Base-by-base conservation (phyloP, 805 yeast species). In the Wickerhamiella qilinensis region DNA sequence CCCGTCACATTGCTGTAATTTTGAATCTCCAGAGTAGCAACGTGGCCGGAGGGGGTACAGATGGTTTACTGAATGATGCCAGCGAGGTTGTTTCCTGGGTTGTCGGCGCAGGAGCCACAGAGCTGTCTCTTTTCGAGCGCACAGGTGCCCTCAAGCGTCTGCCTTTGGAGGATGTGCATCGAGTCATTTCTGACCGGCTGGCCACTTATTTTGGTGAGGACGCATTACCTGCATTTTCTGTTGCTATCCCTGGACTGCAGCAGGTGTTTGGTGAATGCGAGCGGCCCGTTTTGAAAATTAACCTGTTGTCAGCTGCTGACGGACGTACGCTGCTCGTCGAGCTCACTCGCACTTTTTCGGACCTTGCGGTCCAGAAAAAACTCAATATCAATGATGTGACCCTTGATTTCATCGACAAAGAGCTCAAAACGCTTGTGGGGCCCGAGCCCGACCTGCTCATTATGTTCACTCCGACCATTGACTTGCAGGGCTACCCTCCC, bases 401-500 rank as follows among this genome's bases (percentile, higher is more conserved):
- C 11, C 71, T 83, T 45, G 76, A 74, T 31, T 65, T 80, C 42
- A 71, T 91, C 29, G 88, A 86, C 56, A 38, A 40, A 24, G 53
- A 56, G 37, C 43, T 59, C 44, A 36, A 65, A 29, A 82, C 75
- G 48, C 63, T 84, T 38, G 91, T 85, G 14, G 91, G 94, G 1
- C 68, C 67, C n/a, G 98, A 91, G 55, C 97, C 98, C 0, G 98
- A 91, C 55, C 67, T 91, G 45, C 63, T 91, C 35, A 64, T 91
- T 22, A 61, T 81, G 38, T 91, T 88, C 56, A 84, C 84, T 17
- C 94, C 96, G n/a, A 65, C 68, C 11, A 64, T 91, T 45, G 93
- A 85, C 55, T 67, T 91, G 36, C 93, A 85, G 58, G 96, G 94
- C 15, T 91, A 77, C 57, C 97, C 97, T 17, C 98, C 98, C 21